phyloP scores from a whole-genome alignment of 306 rosid genomes.

The Citrullus amarus region DNA sequence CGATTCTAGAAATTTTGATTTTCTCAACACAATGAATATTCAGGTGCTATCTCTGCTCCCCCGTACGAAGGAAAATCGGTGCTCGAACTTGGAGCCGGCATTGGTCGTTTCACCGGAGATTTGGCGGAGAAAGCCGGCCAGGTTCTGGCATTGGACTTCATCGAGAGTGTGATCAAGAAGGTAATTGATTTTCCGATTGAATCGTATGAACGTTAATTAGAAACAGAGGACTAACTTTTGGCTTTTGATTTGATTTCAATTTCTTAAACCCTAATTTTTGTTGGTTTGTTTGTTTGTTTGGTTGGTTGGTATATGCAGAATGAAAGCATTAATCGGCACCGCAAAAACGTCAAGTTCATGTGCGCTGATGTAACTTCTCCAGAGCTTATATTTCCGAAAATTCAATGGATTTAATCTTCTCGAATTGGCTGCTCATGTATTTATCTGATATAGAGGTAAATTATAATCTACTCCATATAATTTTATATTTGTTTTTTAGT shows the following conservation, averaged over 20 bases:
- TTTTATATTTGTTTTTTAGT: too few species aligned
- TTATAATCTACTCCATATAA: background rate
- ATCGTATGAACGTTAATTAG: background rate
- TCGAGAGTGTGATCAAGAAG: conserved; percentile 79
- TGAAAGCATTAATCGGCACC: conserved; percentile 65
- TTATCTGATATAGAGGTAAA: conserved; percentile 80
- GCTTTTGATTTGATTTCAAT: background rate
- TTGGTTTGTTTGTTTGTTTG: too few species aligned
- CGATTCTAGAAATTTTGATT: background rate
- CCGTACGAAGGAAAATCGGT: conserved; percentile 69
- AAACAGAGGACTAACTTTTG: background rate
- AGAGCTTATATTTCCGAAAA: conserved; percentile 45
- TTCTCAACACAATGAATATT: too few species aligned
- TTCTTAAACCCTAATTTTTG: background rate
- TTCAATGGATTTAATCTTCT: conserved; percentile 71
- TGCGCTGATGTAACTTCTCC: conserved; percentile 96
- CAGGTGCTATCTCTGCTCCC: conserved; percentile 81
- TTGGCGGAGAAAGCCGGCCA: conserved; percentile 76
- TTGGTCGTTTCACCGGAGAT: conserved; percentile 88
- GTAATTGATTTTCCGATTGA: conserved; percentile 11
- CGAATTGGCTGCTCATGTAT: conserved; percentile 97
- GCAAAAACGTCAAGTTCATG: conserved; percentile 64
- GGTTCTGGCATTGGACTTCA: conserved; percentile 78
- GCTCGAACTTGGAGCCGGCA: conserved; percentile 91
- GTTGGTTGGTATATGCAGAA: conserved; percentile 26